Base-by-base conservation (phyloP, 352 stramenopile species). In the Pythium rishiriense region DNA sequence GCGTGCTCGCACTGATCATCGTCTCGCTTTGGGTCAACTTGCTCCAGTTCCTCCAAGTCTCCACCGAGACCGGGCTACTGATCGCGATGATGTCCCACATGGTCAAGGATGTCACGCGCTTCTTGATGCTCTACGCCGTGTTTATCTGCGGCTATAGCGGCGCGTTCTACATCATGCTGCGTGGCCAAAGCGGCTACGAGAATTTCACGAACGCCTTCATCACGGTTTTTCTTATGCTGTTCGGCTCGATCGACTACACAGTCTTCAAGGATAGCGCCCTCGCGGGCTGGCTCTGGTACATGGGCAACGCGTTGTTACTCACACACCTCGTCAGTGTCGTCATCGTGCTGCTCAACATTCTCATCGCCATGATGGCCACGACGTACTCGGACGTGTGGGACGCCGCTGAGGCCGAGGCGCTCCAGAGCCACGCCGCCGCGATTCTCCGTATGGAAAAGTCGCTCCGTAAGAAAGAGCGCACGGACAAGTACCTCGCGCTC, bases 11-110 rank as follows among this genome's bases (percentile, higher is more conserved):
- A 24, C 59, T 86, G 11, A 81, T 89, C 46, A 76, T 70, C 6
- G 73, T 87, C n/a, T 80, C 78, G 41, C 69, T 92, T 19, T 90
- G 81, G 79, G 55, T 92, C 17, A 85, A 89, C 33, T 45, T 87
- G 51, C 71, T 90, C 26, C 81, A 90, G 69, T 90, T 90, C 54
- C 69, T 90, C 8, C 79, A 90, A 61, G 74, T 88, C 47, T 83
- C 76, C 15, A 81, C 70, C 1, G 70, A 76, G 11, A 87, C 71
- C 14, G 83, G 83, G 0, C 59, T 90, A 26, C 74, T 92, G 10
- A 85, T 90, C 52, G 79, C 83, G 4, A 92, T 92, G 83, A 90
- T 92, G 83, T 75, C 72, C 12, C 76, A 86, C 68, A 85, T 92
- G 75, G 67, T 84, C 22, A 85, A 75, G 29, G 83, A 92, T 47